Percentiles rank a stretch among this genome's conserved stretches.
These are phyloP conservation scores for Tetraselmis chui DNA, from an alignment of 139 green algal genomes.

Conservation along the genomic window DNA sequence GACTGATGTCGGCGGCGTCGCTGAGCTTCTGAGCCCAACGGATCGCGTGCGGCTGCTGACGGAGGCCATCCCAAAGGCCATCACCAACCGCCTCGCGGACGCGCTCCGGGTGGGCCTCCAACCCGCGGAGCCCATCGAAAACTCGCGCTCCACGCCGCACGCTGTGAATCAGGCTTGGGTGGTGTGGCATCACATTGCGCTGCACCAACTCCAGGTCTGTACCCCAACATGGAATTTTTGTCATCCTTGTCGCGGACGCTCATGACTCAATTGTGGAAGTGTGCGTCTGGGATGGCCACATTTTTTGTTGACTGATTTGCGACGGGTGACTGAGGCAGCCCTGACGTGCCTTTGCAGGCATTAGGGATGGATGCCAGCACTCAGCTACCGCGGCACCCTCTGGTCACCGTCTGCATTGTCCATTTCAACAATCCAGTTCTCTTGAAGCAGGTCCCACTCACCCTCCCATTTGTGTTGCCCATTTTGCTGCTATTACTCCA, in stretches of 20 bases:
- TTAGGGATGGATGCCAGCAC: neutral
- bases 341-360: too few relatives aligned
- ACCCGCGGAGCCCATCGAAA: neutral
- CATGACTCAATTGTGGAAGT: too few relatives aligned
- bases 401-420: slow-evolving; percentile 29
- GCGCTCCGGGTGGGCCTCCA: slow-evolving; percentile 3
- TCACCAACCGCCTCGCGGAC: slow-evolving; percentile 5
- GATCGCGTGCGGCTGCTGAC: slow-evolving; percentile 6
- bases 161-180: slow-evolving; percentile 9
- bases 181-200: slow-evolving; percentile 22
- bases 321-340: too few relatives aligned
- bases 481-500: neutral
- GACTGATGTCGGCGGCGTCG: neutral
- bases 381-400: slow-evolving; percentile 7
- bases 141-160: neutral
- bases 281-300: too few relatives aligned
- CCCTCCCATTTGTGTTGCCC: neutral
- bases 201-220: slow-evolving; percentile 4
- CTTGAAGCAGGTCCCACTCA: slow-evolving; percentile 16
- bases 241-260: too few relatives aligned
- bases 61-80: slow-evolving; percentile 6
- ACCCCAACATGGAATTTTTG: too few relatives aligned
- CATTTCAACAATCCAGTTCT: slow-evolving; percentile 26
- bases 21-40: neutral
- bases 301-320: too few relatives aligned